Evolutionary conservation across 225 moss, liverwort and hornwort species (phyloP), one percentile per base, ranked within the genome.

Genomic region (Physcomitrium patens): DNA sequence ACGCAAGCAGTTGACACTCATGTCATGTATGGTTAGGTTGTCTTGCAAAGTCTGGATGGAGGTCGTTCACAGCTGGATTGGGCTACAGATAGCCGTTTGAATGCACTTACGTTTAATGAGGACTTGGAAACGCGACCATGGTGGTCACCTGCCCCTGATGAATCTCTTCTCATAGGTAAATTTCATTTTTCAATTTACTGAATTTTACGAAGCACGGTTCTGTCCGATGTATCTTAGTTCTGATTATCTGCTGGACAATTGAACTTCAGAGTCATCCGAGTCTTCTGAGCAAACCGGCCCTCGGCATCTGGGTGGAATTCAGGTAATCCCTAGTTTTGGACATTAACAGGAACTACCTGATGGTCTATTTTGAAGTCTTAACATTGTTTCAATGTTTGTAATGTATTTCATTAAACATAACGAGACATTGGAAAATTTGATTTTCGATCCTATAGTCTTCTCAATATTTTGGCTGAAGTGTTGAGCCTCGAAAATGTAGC

Each of bases 61-160:
- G 97, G 97, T 43, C 87, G 86, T 63, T 82, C 79, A 20, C 78
- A 90, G 10, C 77, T 93, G 50, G 78, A 89, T 65, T 91, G 90
- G 92, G 80, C 79, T 64, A 78, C 68, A 67, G 91, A 92, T 45
- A 85, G 81, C 66, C 82, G 62, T 77, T 78, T 97, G 78, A 67
- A 68, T 57, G 61, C 60, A 52, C 82, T 97, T 9, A 76, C 92
- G 22, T 97, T 89, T 67, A 94, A 94, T 62, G 97, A 97, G 79
- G 97, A 97, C 71, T 89, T 97, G 60, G 86, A 85, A 55, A 91
- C 86, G 52, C 92, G 97, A 60, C 97, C 97, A 2, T 97, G 97
- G 97, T 97, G 97, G 97, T 89, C 87, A 81, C 90, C 92, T 71
- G 76, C 90, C 73, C 94, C 97, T 26, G 87, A 90, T 44, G 87